These are phyloP conservation scores for Ciborinia camelliae DNA, from an alignment of 2,329 filamentous ascomycete species.

Conservation along the genomic window DNA sequence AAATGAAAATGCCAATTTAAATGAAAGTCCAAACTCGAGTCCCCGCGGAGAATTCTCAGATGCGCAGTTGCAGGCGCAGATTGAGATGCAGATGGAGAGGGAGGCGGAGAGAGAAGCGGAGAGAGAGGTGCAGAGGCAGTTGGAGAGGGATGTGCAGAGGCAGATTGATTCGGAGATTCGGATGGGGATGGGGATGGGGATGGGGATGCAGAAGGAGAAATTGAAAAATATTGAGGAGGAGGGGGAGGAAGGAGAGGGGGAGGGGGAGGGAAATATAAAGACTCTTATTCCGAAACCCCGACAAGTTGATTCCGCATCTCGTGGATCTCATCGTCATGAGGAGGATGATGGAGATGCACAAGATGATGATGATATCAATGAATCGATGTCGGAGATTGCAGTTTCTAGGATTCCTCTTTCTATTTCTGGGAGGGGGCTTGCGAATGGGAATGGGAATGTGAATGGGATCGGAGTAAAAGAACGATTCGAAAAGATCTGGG, in stretches of 20 bases:
- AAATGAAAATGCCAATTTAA: neutral
- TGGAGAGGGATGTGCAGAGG: neutral
- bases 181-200: no score
- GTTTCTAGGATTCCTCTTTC: no score
- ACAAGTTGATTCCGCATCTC: no score
- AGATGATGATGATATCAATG: no score
- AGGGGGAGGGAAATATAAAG: no score
- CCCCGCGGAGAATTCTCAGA: conserved; percentile 1
- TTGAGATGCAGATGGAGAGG: neutral
- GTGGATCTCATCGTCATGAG: no score
- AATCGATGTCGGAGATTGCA: no score
- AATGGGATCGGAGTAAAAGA: neutral
- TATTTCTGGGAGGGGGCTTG: no score
- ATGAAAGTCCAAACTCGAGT: neutral
- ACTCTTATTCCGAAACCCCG: no score
- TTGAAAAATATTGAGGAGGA: neutral
- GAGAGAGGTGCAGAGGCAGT: neutral
- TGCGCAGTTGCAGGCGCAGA: conserved; percentile 5
- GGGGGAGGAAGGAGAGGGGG: no score
- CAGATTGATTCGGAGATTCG: conserved; percentile 2
- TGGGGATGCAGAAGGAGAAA: neutral
- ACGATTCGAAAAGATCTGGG: neutral
- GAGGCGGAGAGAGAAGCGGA: neutral
- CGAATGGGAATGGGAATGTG: no score
- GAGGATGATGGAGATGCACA: no score